A percentile compares a stretch with the other conserved stretches of the same genome.
Conservation (phyloP, 2,329 filamentous ascomycete species). For the Cucurbitaria berberidis region DNA sequence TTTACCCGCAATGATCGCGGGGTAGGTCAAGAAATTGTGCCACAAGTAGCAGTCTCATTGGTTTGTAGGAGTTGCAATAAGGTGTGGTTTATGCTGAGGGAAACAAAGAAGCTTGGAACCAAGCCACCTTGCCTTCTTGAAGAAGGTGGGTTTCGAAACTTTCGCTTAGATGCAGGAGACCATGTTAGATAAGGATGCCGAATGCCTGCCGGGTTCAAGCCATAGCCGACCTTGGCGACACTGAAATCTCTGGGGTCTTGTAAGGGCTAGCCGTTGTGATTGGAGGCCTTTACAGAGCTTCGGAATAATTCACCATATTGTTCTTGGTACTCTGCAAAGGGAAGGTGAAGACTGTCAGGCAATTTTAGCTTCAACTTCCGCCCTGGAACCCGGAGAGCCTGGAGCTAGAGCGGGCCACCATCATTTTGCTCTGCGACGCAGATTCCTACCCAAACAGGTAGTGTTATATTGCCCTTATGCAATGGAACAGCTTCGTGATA, state of each 20-base stretch:
- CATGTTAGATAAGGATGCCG: slow-evolving; percentile 10
- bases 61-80: background rate
- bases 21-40: background rate
- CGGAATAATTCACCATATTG: background rate
- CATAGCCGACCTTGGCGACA: background rate
- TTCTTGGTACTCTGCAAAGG: slow-evolving; percentile 14
- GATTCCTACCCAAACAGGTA: slow-evolving; percentile 9
- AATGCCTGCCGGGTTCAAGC: background rate
- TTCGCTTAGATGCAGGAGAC: slow-evolving; percentile 2
- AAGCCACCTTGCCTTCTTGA: background rate
- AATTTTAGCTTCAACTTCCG: slow-evolving; percentile 17
- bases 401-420: slow-evolving; percentile 15
- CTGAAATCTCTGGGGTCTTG: background rate
- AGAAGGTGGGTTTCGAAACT: slow-evolving; percentile 1
- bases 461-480: slow-evolving; percentile 8
- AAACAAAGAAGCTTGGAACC: background rate
- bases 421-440: slow-evolving; percentile 7
- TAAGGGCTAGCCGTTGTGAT: background rate
- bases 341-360: slow-evolving; percentile 12
- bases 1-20: background rate
- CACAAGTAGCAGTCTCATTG: background rate
- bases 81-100: background rate
- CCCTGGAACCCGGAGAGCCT: background rate
- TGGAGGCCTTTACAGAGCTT: background rate
- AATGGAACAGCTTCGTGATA: background rate